These are phyloP conservation scores for Eragrostis tef DNA, from an alignment of 202 grass and related monocot genomes.

Conservation along the genomic window DNA sequence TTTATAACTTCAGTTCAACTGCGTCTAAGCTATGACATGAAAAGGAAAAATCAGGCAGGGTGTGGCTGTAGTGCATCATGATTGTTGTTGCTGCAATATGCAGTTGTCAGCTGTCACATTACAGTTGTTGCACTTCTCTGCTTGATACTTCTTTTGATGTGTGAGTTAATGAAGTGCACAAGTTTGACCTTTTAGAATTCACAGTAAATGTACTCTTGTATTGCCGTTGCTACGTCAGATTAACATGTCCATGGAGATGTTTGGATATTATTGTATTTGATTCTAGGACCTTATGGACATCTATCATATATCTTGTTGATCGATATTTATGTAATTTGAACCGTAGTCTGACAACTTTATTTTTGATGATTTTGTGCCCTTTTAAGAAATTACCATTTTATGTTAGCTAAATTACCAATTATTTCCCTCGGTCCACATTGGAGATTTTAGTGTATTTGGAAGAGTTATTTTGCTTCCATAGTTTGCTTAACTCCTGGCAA, in stretches of 20 bases:
- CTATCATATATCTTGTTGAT: not conserved
- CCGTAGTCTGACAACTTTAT: not conserved
- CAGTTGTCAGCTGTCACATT: not conserved
- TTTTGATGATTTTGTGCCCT: not conserved
- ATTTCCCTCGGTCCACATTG: not conserved
- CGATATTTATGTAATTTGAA: not conserved
- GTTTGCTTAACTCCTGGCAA: slow-evolving; percentile 37
- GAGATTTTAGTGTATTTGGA: slow-evolving; percentile 20
- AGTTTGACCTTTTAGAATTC: not conserved
- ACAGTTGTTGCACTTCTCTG: not conserved
- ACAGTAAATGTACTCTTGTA: not conserved
- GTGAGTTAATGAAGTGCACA: not conserved
- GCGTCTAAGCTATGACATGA: not conserved
- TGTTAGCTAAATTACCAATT: slow-evolving; percentile 4
- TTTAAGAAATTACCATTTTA: not conserved
- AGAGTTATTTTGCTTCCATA: not conserved
- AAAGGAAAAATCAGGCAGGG: not conserved
- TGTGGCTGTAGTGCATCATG: not conserved
- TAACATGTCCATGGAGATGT: not conserved
- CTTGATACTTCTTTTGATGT: not conserved
- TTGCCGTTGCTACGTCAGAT: not conserved
- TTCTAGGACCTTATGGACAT: not conserved
- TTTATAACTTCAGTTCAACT: not conserved
- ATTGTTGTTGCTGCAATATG: not conserved
- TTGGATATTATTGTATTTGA: slow-evolving; percentile 9